Percentiles rank a stretch among this genome's conserved stretches.
phyloP scores from a whole-genome alignment of 2,329 filamentous ascomycete species.

The Fusarium buharicum region DNA sequence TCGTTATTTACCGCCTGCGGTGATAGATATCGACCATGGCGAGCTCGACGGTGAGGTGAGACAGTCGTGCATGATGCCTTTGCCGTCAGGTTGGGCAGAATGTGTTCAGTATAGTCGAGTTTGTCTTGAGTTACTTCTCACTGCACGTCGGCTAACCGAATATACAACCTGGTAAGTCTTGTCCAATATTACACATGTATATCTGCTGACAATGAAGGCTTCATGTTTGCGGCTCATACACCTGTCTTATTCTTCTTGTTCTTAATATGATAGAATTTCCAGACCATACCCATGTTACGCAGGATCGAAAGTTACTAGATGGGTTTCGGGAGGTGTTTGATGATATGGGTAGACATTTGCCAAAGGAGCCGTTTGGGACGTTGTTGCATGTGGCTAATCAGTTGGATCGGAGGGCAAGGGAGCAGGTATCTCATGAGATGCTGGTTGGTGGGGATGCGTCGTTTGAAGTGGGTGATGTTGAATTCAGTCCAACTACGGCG shows the following conservation, averaged over 20 bases:
- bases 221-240: conserved; percentile 28
- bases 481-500: conserved; percentile 18
- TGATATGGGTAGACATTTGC: not conserved
- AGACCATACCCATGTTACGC: not conserved
- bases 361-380: conserved; percentile 9
- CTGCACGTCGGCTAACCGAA: conserved; percentile 16
- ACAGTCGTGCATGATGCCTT: conserved; percentile 20
- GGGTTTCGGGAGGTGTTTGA: conserved; percentile 7
- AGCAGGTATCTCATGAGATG: conserved; percentile 17
- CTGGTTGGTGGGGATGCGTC: not conserved
- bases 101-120: conserved; percentile 27
- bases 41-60: conserved; percentile 18
- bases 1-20: conserved; percentile 21
- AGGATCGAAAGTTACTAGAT: conserved; percentile 24
- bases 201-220: conserved; percentile 12
- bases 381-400: conserved; percentile 26
- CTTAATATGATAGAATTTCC: conserved; percentile 41
- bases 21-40: conserved; percentile 31
- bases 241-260: conserved; percentile 29
- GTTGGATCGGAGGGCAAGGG: conserved; percentile 31
- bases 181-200: fast-evolving
- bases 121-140: conserved; percentile 20
- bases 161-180: conserved; percentile 31
- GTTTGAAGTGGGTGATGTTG: not conserved
- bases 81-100: conserved; percentile 30